A percentile compares a stretch with the other conserved stretches of the same genome.
Conservation (phyloP, 768 basidiomycete species). For the Obba rivulosa region DNA sequence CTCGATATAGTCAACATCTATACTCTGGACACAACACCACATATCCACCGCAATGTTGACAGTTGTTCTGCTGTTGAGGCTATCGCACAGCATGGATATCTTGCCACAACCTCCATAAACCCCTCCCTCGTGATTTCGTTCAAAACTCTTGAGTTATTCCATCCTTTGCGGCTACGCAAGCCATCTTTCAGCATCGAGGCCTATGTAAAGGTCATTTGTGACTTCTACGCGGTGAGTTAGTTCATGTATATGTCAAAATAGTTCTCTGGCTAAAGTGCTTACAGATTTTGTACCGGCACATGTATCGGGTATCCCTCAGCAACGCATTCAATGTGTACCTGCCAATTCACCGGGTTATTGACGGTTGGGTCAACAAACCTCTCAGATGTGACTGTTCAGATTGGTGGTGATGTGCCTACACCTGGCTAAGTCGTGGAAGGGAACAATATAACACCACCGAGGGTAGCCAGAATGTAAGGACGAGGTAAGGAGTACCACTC, state of each 20-base stretch:
- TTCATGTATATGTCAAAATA: neutral
- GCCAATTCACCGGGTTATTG: conserved; percentile 16
- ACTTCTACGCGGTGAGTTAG: conserved; percentile 13
- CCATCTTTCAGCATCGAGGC: conserved; percentile 16
- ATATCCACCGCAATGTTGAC: neutral
- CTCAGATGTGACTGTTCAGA: conserved; percentile 24
- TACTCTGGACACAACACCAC: neutral
- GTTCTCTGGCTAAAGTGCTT: neutral
- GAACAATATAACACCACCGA: no score
- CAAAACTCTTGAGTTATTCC: conserved; percentile 12
- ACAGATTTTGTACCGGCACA: conserved; percentile 23
- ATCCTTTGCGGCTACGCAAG: conserved; percentile 5
- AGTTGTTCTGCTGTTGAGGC: neutral
- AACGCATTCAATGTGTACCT: conserved; percentile 34
- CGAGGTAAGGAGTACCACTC: no score
- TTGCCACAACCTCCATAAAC: neutral
- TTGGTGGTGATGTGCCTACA: no score
- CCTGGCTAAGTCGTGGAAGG: no score
- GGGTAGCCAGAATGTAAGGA: no score
- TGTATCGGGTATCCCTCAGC: conserved; percentile 21
- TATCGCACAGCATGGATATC: conserved; percentile 6
- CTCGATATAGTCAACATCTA: conserved; percentile 7
- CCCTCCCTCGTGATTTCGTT: conserved; percentile 11
- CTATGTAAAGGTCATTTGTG: conserved; percentile 13
- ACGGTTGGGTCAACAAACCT: conserved; percentile 13